Percentiles rank a stretch among this genome's conserved stretches.
phyloP scores from a whole-genome alignment of 2,329 filamentous ascomycete species.

The Colletotrichum incanum region DNA sequence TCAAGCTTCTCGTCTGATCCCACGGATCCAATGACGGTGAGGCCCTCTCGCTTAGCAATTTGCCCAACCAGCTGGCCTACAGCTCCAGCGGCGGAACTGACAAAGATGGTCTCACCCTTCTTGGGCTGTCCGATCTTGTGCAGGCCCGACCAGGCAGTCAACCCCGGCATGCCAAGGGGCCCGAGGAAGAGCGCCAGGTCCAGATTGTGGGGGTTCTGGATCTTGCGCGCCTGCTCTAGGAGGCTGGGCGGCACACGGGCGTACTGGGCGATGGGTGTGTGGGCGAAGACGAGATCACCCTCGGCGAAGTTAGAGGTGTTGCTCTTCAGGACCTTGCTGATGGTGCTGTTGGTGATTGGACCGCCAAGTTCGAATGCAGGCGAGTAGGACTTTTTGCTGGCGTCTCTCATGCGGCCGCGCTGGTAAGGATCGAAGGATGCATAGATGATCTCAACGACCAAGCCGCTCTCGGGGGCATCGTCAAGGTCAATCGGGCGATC shows the following conservation, averaged over 20 bases:
- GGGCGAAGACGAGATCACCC: constrained; percentile 61
- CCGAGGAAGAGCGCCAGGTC: constrained; percentile 80
- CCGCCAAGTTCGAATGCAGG: constrained; percentile 73
- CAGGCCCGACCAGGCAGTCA: constrained; percentile 81
- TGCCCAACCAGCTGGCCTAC: constrained; percentile 91
- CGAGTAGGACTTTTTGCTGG: constrained; percentile 76
- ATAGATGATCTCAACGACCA: constrained; percentile 80
- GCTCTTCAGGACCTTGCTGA: constrained; percentile 81
- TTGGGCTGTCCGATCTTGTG: constrained; percentile 75
- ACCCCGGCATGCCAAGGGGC: constrained; percentile 73
- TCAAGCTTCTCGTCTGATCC: constrained; percentile 86
- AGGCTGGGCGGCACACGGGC: constrained; percentile 25
- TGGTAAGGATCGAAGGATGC: constrained; percentile 88
- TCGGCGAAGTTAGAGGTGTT: constrained; percentile 68
- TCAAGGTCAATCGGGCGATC: constrained; percentile 77
- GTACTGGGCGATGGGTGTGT: constrained; percentile 79
- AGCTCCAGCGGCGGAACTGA: constrained; percentile 84
- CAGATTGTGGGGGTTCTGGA: constrained; percentile 80
- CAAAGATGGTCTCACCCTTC: constrained; percentile 82
- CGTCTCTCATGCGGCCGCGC: constrained; percentile 82
- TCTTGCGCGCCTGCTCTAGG: constrained; percentile 31
- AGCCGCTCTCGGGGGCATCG: constrained; percentile 73
- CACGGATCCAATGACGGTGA: constrained; percentile 86
- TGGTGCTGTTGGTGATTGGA: constrained; percentile 75
- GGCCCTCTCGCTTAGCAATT: constrained; percentile 84